Conservation (phyloP, 2,329 filamentous ascomycete species). For the Alternaria brassicae region DNA sequence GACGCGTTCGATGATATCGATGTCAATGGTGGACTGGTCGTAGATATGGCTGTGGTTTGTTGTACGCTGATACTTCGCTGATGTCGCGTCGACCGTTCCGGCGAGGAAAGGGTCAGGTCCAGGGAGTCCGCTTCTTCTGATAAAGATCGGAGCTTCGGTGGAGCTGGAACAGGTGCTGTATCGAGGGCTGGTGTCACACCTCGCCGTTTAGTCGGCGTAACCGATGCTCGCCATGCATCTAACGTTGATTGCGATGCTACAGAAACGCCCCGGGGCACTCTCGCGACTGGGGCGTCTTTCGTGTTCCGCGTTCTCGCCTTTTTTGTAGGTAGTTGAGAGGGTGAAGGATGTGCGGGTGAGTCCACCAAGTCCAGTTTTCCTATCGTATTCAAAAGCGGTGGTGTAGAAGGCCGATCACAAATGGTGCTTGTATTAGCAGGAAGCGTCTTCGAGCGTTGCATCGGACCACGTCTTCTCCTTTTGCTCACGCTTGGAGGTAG, state of each 20-base stretch:
- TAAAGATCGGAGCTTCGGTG: conserved; percentile 22
- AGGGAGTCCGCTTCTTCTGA: conserved; percentile 33
- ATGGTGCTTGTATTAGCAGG: conserved; percentile 23
- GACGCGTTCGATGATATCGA: conserved; percentile 41
- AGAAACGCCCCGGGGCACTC: conserved; percentile 19
- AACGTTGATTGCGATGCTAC: conserved; percentile 40
- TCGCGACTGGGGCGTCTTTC: conserved; percentile 8
- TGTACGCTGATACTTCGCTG: conserved; percentile 1
- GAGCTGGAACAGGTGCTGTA: conserved; percentile 23
- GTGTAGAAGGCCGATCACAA: conserved; percentile 26
- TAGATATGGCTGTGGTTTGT: conserved; percentile 7
- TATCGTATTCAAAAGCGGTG: conserved; percentile 26
- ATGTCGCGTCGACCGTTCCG: conserved; percentile 4
- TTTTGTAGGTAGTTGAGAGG: conserved; percentile 34
- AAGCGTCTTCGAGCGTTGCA: conserved; percentile 46
- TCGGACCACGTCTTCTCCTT: conserved; percentile 37
- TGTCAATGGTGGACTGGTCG: conserved; percentile 30
- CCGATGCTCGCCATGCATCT: conserved; percentile 40
- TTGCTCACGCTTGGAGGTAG: conserved; percentile 42
- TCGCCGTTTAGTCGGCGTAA: conserved; percentile 33
- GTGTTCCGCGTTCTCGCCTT: conserved; percentile 27
- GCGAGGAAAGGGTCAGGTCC: conserved; percentile 42
- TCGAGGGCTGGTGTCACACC: conserved; percentile 5
- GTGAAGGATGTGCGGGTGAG: conserved; percentile 32
- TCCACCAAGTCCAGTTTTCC: conserved; percentile 40